These are phyloP conservation scores for Lentinula lateritia DNA, from an alignment of 768 basidiomycete genomes.

Conservation along the genomic window DNA sequence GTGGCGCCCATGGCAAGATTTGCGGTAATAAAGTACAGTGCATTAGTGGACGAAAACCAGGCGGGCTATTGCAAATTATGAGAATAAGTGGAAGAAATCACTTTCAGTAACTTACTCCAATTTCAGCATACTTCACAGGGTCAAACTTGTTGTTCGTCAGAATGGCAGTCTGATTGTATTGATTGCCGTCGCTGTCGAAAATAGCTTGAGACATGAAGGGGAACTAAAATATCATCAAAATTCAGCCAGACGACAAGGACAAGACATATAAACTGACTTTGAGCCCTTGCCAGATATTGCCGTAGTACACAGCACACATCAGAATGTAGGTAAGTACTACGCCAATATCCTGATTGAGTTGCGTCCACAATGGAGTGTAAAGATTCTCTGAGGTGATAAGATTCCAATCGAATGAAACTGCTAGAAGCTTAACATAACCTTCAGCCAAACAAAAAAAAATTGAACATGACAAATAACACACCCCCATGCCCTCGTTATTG, in stretches of 20 bases:
- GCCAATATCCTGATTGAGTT: conserved; percentile 17
- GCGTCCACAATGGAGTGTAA: conserved; percentile 10
- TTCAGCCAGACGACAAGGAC: neutral
- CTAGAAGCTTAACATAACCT: conserved; percentile 13
- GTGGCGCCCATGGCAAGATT: conserved; percentile 17
- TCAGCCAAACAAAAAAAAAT: neutral
- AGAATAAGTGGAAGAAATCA: neutral
- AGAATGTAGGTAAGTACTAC: neutral
- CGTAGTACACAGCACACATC: conserved; percentile 14
- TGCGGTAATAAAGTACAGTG: conserved; percentile 12
- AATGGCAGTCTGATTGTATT: conserved; percentile 22
- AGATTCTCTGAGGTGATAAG: conserved; percentile 14
- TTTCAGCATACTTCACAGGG: conserved; percentile 13
- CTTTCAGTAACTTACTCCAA: conserved; percentile 8
- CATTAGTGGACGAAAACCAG: conserved; percentile 29
- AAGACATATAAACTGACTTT: neutral
- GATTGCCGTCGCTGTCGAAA: conserved; percentile 9
- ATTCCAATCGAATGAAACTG: conserved; percentile 23
- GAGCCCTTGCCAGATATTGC: conserved; percentile 15
- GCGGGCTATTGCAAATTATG: conserved; percentile 17
- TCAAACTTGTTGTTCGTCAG: conserved; percentile 20
- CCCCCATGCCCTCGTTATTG: conserved; percentile 29
- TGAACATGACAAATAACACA: neutral
- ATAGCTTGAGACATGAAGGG: conserved; percentile 12
- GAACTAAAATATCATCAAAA: conserved; percentile 3